Evolutionary conservation across 352 stramenopile genomes (phyloP).

Genomic region (Vaucheria bursata): DNA sequence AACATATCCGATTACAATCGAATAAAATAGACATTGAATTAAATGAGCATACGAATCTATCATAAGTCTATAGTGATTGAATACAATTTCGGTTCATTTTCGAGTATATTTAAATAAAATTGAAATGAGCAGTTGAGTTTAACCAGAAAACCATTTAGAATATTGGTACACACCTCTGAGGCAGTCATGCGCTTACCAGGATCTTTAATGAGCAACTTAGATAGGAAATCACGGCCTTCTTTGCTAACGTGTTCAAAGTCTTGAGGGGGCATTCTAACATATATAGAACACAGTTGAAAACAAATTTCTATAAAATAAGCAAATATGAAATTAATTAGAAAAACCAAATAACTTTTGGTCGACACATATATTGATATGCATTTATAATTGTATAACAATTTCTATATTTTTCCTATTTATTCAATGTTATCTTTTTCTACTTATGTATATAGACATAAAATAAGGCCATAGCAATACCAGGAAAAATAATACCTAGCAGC

Average conservation of each 20-base stretch:
- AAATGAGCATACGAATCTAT: too few relatives aligned
- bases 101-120: too few relatives aligned
- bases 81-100: too few relatives aligned
- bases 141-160: neutral
- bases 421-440: constrained; percentile 25
- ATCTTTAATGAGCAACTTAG: constrained; percentile 20
- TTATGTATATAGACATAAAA: constrained; percentile 17
- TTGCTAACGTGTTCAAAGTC: constrained; percentile 8
- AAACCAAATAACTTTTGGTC: too few relatives aligned
- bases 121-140: too few relatives aligned
- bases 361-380: too few relatives aligned
- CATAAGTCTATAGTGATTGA: too few relatives aligned
- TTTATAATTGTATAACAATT: neutral
- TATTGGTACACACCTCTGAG: neutral
- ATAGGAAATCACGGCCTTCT: constrained; percentile 1
- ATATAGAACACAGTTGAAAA: neutral
- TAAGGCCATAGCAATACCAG: constrained; percentile 12
- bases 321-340: too few relatives aligned
- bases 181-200: constrained; percentile 29
- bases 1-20: too few relatives aligned
- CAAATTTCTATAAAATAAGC: too few relatives aligned
- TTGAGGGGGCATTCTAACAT: neutral
- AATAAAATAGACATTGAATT: too few relatives aligned
- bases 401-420: constrained; percentile 7
- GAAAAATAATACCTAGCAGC: too few relatives aligned